Base-by-base conservation (phyloP, 257 asterid genomes). In the Scutellaria barbata region DNA sequence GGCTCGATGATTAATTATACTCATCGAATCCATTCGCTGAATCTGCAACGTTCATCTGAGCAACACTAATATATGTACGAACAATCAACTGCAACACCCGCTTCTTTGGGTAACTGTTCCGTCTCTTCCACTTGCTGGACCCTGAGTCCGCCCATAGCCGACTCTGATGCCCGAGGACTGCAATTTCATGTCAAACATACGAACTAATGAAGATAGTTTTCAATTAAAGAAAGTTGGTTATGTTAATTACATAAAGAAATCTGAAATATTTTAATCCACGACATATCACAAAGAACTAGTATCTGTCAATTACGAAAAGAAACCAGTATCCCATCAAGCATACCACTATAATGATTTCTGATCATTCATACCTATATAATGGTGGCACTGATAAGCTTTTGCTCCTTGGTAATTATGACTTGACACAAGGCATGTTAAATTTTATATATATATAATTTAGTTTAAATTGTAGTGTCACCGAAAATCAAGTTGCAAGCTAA, bases 121-220 rank as follows among this genome's bases (percentile, higher is more conserved):
- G 69, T 84, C 91, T 77, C 90, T 80, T 37, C 76, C 81, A 66
- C 90, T 86, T 11, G 82, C 66, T 7, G 73, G 66, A 63, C 90
- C 92, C 70, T 74, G 95, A 8, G 86, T 69, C 25, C 85, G 87
- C 37, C 93, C 90, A 66, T 83, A 81, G 25, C 96, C 96, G 63
- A 89, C 85, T 84, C 81, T 89, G 55, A 89, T 89, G 39, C 96
- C 93, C 62, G 89, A 89, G 39, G 91, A 82, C 96, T 89, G 85
- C 77, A 77, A 41, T 48, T 56, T 6, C 30, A 76, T 13, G 3
- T 25, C 69, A 72, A 25, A 35, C 17, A 10, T 51, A 20, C 37
- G 5, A 74, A 13, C 6, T 18, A 30, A 16, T 66, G 5, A 9
- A 10, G 14, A 58, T 14, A 14, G 57, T 13, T 16, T 39, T 45